Evolutionary conservation across 1,139 yeast genomes (phyloP), one percentile per base, ranked within the genome.

Genomic region (Suhomyces bokatorum): DNA sequence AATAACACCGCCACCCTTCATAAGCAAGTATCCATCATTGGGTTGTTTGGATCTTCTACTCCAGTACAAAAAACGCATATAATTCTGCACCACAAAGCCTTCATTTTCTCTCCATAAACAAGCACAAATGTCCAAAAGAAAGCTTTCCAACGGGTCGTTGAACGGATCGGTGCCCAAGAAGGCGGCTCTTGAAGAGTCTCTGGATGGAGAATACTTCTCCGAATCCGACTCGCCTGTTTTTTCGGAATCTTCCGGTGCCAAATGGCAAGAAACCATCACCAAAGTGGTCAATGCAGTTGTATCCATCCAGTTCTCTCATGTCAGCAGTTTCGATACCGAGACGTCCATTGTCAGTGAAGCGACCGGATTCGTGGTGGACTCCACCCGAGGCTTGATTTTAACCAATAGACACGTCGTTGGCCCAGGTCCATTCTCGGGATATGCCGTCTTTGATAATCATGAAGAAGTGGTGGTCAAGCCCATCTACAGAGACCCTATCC

Each of bases 361-460:
- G 14, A 88, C 97, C 1, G 98, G 97, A 6, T 90, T 91, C 63
- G 89, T 91, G n/a, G 97, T 91, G 11, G 97, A 91, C 63, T 76
- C 91, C 3, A 72, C 77, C 45, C 66, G 80, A 35, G 98, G 98
- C 9, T 77, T 89, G 50, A 89, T 91, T 48, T 74, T 91, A 60
- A 91, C 97, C 12, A 91, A 91, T 67, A 79, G 97, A 62, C 97
- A 90, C 61, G 97, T 90, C 37, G 96, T 90, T 35, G 96, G 97
- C 1, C 90, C 96, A 0, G 97, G 97, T 9, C 97, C 97, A 2
- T 89, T 91, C 60, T 78, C 83, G 37, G 97, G 97, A 1, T 88
- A 85, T 58, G 96, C 89, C 0, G 91, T 91, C 1, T 90, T 90
- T 60, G 96, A 91, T 61, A 91, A 91, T 62, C 97, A 91, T 63